Conservation (phyloP, 345 rosid genomes). For the Lepidium aucheri region DNA sequence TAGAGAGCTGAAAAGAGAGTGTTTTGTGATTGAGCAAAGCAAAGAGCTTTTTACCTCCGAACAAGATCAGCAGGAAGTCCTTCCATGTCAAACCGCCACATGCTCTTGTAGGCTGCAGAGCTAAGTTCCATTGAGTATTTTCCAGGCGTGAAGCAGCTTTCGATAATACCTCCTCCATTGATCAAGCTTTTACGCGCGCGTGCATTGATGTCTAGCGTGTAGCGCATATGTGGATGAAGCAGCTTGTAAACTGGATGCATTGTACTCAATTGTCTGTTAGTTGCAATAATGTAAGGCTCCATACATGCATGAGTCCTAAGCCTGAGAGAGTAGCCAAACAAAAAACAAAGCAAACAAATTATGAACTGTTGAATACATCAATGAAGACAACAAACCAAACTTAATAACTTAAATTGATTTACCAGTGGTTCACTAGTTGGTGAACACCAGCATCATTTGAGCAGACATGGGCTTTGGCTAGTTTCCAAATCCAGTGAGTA, state of each 20-base stretch:
- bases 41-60: constrained; percentile 41
- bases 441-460: constrained; percentile 87
- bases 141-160: constrained; percentile 77
- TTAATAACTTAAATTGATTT: constrained; percentile 5
- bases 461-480: constrained; percentile 91
- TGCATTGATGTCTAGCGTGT: constrained; percentile 83
- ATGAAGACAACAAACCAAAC: background rate
- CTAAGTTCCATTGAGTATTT: constrained; percentile 81
- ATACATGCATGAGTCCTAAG: constrained; percentile 85
- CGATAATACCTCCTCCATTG: constrained; percentile 90
- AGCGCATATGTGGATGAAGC: constrained; percentile 89
- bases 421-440: constrained; percentile 96
- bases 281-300: constrained; percentile 89
- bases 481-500: constrained; percentile 86
- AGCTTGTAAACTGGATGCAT: constrained; percentile 86
- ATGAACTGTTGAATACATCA: background rate
- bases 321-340: constrained; percentile 33
- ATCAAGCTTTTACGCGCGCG: constrained; percentile 84
- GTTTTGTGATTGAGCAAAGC: background rate
- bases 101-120: constrained; percentile 74
- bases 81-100: constrained; percentile 89
- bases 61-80: constrained; percentile 94
- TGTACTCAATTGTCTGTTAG: constrained; percentile 76
- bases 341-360: background rate
- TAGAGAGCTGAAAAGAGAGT: background rate